These are phyloP conservation scores for Drechslerella dactyloides DNA, from an alignment of 2,329 filamentous ascomycete species.

Conservation along the genomic window DNA sequence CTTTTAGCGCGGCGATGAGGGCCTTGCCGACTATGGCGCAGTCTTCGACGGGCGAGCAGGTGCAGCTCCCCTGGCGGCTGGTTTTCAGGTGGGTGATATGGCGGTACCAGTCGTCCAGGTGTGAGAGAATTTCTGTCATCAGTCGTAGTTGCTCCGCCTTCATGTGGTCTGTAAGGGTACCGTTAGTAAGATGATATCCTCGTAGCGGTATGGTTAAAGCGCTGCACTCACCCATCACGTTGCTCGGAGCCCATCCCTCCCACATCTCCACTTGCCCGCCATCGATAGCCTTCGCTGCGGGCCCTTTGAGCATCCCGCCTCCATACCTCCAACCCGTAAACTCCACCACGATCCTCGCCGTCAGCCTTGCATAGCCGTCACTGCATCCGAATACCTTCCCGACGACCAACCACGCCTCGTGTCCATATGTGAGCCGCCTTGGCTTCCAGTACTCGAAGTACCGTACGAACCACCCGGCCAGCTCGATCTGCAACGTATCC, in stretches of 20 bases:
- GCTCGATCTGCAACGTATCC: conserved; percentile 20
- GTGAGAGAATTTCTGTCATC: not conserved
- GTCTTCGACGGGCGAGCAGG: conserved; percentile 29
- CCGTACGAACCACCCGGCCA: conserved; percentile 11
- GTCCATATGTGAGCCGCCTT: conserved; percentile 14
- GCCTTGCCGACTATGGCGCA: conserved; percentile 13
- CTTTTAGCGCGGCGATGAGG: conserved; percentile 10
- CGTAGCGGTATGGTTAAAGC: not conserved
- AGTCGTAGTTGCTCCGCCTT: conserved; percentile 18
- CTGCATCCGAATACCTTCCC: conserved; percentile 20
- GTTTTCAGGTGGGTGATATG: conserved; percentile 20
- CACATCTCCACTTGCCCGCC: conserved; percentile 18
- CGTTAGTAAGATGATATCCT: not conserved
- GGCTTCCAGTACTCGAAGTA: conserved; percentile 28
- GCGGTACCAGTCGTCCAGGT: conserved; percentile 18
- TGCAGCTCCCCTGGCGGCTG: conserved; percentile 15
- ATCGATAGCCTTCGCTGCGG: not conserved
- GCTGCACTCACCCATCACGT: conserved; percentile 18
- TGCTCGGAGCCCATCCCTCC: conserved; percentile 23
- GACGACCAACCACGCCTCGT: conserved; percentile 28
- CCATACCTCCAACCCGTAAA: conserved; percentile 24
- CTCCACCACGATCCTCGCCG: conserved; percentile 26
- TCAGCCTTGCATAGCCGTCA: conserved; percentile 27
- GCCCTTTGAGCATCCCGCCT: conserved; percentile 10
- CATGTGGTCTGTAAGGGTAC: conserved; percentile 16